Percentiles rank a stretch among this genome's conserved stretches.
Evolutionary conservation across 2,329 filamentous ascomycete species (phyloP).

Genomic region (Neonectria ditissima): DNA sequence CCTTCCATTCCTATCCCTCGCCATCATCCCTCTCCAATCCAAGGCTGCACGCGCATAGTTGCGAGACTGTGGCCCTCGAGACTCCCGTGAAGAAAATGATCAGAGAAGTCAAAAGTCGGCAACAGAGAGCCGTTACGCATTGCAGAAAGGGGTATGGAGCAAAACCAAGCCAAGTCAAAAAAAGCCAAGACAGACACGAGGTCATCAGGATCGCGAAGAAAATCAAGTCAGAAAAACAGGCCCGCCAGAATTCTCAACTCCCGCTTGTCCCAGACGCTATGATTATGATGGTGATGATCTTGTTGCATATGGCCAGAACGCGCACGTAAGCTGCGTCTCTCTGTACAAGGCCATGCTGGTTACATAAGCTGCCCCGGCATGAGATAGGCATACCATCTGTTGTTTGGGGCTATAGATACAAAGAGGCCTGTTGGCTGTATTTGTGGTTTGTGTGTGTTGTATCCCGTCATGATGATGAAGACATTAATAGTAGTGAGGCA

Average conservation of each 20-base stretch:
- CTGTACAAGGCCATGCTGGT: conserved; percentile 7
- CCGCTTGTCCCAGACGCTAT: conserved; percentile 42
- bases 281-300: conserved; percentile 23
- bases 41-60: conserved; percentile 19
- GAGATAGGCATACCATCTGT: conserved; percentile 13
- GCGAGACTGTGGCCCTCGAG: not conserved
- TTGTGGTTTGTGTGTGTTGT: conserved; percentile 13
- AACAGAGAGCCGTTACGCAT: conserved; percentile 8
- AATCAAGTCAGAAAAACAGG: conserved; percentile 13
- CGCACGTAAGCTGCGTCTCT: not conserved
- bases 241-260: conserved; percentile 40
- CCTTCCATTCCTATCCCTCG: conserved; percentile 18
- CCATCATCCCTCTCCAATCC: conserved; percentile 18
- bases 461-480: conserved; percentile 15
- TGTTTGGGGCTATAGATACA: conserved; percentile 15
- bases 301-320: conserved; percentile 16
- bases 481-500: conserved; percentile 21
- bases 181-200: conserved; percentile 29
- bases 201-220: conserved; percentile 12
- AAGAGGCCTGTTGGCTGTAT: not conserved
- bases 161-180: conserved; percentile 30
- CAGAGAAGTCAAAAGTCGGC: conserved; percentile 8
- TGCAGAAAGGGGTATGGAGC: conserved; percentile 34
- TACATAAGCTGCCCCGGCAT: conserved; percentile 5
- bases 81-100: conserved; percentile 13